Base-by-base conservation (phyloP, 768 basidiomycete genomes). In the Pulveroboletus sp. region DNA sequence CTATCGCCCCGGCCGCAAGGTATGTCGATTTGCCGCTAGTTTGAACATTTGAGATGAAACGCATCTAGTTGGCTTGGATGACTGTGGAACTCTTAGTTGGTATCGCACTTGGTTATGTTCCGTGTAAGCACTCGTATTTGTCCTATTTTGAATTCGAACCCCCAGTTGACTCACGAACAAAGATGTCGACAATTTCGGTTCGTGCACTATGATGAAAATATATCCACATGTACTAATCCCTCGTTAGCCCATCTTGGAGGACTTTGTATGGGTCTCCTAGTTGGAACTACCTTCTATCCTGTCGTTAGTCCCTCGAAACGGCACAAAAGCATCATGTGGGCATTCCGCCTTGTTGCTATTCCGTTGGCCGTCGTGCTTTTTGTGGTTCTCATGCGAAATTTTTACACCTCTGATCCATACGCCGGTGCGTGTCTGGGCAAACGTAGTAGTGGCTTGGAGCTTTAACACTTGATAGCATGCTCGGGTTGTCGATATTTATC, bases 101-200 rank as follows among this genome's bases (percentile, higher is more conserved):
- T 44, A 71, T 96, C 46, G 92, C 82, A 0, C 75, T 95, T 44
- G 93, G 91, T 24, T 89, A 82, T 58, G 83, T 90, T 43, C 88
- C 89, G 41, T 89, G 85, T 87, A 66, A 65, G 83, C 59, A 41
- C n/a, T 51, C 46, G 46, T 18, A 27, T 41, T 46, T 50, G 9
- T 38, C 30, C 15, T 28, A 21, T 21, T 21, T 21, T 21, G 21
- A 21, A n/a, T 14, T 39, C 3, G 43, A 49, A 38, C 26, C 17
- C 28, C 10, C 5, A 17, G 30, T 39, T 67, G 48, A 70, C 42
- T 24, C 43, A 43, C 57, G 46, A 57, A 36, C 30, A 5, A 67
- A 80, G 89, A 83, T 53, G 83, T 96, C 13, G 95, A 97, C 62
- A 97, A 97, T 63, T 93, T 98, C 53, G 87, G 82, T 85, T 59